phyloP scores from a whole-genome alignment of 2,329 filamentous ascomycete genomes.

The Paraphoma sp. region DNA sequence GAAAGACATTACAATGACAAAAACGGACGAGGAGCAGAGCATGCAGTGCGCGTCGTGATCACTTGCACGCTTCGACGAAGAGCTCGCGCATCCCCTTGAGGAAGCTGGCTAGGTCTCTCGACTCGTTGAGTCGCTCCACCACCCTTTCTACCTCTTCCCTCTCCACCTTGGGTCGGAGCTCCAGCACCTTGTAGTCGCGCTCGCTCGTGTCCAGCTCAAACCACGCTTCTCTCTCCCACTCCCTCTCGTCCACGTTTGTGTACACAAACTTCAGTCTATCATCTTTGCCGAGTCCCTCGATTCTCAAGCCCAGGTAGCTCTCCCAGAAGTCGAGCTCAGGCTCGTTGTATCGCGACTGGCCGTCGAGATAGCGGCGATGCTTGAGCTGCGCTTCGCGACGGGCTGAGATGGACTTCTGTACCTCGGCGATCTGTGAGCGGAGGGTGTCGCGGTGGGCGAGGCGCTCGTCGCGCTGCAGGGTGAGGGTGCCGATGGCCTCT shows the following conservation, averaged over 20 bases:
- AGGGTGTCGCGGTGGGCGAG: slow-evolving; percentile 62
- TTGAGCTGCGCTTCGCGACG: slow-evolving; percentile 74
- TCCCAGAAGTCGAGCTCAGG: slow-evolving; percentile 98
- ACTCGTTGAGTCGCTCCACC: slow-evolving; percentile 81
- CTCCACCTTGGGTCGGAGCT: slow-evolving; percentile 83
- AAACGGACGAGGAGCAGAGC: not conserved
- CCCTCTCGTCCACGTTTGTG: slow-evolving; percentile 82
- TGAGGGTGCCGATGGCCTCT: slow-evolving; percentile 63
- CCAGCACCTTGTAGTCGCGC: slow-evolving; percentile 83
- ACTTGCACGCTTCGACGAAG: slow-evolving; percentile 66
- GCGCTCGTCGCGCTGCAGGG: slow-evolving; percentile 62
- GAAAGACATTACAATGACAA: not conserved
- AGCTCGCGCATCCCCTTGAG: slow-evolving; percentile 84
- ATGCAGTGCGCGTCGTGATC: not conserved
- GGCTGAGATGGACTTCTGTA: slow-evolving; percentile 73
- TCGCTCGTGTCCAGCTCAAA: slow-evolving; percentile 87
- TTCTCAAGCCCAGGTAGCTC: slow-evolving; percentile 83
- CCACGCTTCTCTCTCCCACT: slow-evolving; percentile 89
- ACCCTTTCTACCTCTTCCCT: slow-evolving; percentile 78
- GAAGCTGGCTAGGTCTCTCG: slow-evolving; percentile 72
- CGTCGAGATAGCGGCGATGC: slow-evolving; percentile 76
- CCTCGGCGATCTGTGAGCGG: slow-evolving; percentile 65
- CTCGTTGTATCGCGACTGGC: slow-evolving; percentile 85
- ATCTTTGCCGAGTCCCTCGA: slow-evolving; percentile 85
- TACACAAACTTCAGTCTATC: slow-evolving; percentile 92